Evolutionary conservation across 1,284 basidiomycete genomes (phyloP).

Genomic region (Prillingera fragicola): DNA sequence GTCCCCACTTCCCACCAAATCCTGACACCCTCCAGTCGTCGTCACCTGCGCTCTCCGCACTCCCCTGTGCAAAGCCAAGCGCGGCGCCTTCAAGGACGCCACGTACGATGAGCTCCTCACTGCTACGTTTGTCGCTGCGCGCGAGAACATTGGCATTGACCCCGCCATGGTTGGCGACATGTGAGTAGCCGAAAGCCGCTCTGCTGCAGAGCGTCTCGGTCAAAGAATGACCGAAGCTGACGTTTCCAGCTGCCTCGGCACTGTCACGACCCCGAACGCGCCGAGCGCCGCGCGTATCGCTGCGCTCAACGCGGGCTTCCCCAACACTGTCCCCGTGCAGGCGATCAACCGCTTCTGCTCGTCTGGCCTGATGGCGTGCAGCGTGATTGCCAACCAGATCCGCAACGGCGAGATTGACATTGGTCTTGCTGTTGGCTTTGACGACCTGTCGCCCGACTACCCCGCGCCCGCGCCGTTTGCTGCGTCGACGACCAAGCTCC

Average conservation of each 20-base stretch:
- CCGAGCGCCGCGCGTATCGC: no score
- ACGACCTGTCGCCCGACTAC: slow-evolving; percentile 92
- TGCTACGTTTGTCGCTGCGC: slow-evolving; percentile 4
- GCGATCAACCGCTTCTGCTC: slow-evolving; percentile 95
- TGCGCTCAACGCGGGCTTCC: no score
- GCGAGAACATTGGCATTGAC: slow-evolving; percentile 6
- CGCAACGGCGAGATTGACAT: slow-evolving; percentile 78
- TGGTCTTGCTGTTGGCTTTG: slow-evolving; percentile 88
- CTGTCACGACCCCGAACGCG: no score
- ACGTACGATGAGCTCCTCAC: slow-evolving; percentile 11
- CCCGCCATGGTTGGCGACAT: slow-evolving; percentile 10
- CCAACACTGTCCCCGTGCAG: slow-evolving; percentile 59
- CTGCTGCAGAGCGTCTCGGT: no score
- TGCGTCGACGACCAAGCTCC: slow-evolving; percentile 75
- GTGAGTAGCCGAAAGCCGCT: slow-evolving; percentile 9
- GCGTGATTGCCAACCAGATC: slow-evolving; percentile 82
- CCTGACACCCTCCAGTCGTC: no score
- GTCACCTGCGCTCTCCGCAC: slow-evolving; percentile 17
- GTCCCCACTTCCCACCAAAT: no score
- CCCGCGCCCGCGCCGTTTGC: slow-evolving; percentile 74
- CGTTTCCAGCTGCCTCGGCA: no score
- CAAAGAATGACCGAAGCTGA: no score
- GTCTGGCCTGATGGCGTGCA: slow-evolving; percentile 68
- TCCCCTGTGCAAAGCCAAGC: slow-evolving; percentile 12
- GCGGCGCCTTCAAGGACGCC: slow-evolving; percentile 15